A percentile compares a stretch with the other conserved stretches of the same genome.
These are phyloP conservation scores for Ogataea haglerorum DNA, from an alignment of 805 yeast species.

Conservation along the genomic window DNA sequence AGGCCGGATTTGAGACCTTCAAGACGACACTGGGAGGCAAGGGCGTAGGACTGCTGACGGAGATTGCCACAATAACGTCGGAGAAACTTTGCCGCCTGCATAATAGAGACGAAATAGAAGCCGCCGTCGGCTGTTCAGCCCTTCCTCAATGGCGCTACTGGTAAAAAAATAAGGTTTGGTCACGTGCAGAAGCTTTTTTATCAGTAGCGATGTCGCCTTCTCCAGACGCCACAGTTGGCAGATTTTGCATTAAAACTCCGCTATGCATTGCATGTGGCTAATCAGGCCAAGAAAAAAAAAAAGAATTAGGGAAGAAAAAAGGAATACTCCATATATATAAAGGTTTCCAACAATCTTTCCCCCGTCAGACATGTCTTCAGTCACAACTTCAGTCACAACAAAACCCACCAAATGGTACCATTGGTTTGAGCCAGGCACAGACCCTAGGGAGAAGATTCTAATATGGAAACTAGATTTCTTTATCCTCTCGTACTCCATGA, in stretches of 20 bases:
- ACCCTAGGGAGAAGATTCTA: constrained; percentile 10
- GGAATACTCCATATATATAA: too few species aligned
- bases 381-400: not conserved
- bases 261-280: not conserved
- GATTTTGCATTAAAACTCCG: constrained; percentile 7
- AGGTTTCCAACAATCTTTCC: not conserved
- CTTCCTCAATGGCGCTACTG: constrained; percentile 57
- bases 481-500: constrained; percentile 37
- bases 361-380: constrained; percentile 1
- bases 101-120: constrained; percentile 47
- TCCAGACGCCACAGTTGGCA: constrained; percentile 6
- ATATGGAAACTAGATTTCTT: constrained; percentile 21
- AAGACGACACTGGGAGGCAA: constrained; percentile 84
- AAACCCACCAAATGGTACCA: constrained; percentile 13
- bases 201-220: not conserved
- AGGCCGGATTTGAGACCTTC: constrained; percentile 66
- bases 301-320: not conserved
- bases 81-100: constrained; percentile 38
- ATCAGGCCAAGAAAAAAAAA: constrained; percentile 5
- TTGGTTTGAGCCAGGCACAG: constrained; percentile 17
- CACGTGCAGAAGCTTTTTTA: not conserved
- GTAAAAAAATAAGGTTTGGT: constrained; percentile 34
- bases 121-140: constrained; percentile 41
- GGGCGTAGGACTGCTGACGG: constrained; percentile 64
- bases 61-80: constrained; percentile 22